These are phyloP conservation scores for Xanthoparmelia taractica DNA, from an alignment of 495 filamentous ascomycete genomes.

Conservation along the genomic window DNA sequence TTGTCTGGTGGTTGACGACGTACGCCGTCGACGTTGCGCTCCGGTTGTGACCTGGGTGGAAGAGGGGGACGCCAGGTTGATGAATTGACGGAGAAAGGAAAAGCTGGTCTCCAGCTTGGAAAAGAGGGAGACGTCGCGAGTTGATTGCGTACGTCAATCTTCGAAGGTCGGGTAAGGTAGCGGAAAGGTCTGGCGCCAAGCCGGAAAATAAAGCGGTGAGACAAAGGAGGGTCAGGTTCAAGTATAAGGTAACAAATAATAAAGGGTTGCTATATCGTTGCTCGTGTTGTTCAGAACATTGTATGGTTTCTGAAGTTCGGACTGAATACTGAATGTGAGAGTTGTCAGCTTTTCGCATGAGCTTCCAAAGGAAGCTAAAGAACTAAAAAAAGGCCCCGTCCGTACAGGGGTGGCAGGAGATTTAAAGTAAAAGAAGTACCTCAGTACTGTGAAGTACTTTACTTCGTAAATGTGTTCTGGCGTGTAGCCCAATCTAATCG, in stretches of 20 bases:
- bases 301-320: too few relatives aligned
- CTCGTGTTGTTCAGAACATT: too few relatives aligned
- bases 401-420: too few relatives aligned
- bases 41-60: constrained; percentile 19
- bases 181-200: background rate
- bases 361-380: too few relatives aligned
- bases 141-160: background rate
- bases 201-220: background rate
- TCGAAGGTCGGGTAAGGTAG: constrained; percentile 9
- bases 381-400: too few relatives aligned
- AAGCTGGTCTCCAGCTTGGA: constrained; percentile 3
- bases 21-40: constrained; percentile 27
- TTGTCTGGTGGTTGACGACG: constrained; percentile 24
- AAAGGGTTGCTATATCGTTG: too few relatives aligned
- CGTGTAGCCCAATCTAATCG: background rate
- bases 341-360: too few relatives aligned
- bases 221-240: background rate
- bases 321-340: too few relatives aligned
- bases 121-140: background rate
- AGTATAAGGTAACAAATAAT: background rate
- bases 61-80: constrained; percentile 26
- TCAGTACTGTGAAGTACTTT: too few relatives aligned
- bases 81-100: background rate
- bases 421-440: too few relatives aligned
- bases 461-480: background rate